These are phyloP conservation scores for Ceratocystis alfenasii DNA, from an alignment of 2,329 filamentous ascomycete genomes.

Conservation along the genomic window DNA sequence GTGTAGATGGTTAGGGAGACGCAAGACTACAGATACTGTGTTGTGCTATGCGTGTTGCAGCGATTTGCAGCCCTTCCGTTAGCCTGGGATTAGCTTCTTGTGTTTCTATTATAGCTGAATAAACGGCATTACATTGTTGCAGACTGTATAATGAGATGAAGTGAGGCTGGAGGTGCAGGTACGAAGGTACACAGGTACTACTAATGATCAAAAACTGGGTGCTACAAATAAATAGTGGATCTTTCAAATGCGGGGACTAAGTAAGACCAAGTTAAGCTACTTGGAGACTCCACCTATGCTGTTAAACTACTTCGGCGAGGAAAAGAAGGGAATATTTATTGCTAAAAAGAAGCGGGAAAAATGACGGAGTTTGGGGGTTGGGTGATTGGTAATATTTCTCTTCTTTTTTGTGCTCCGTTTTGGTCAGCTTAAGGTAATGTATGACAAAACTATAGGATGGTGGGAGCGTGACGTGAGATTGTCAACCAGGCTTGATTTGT, in stretches of 20 bases:
- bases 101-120: conserved; percentile 2
- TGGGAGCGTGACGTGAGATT: background rate
- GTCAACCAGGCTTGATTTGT: background rate
- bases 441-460: background rate
- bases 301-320: no score
- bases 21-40: background rate
- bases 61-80: background rate
- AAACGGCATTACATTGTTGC: background rate
- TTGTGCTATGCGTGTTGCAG: background rate
- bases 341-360: no score
- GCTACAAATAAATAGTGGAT: no score
- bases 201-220: no score
- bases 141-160: background rate
- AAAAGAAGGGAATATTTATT: no score
- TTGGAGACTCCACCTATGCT: no score
- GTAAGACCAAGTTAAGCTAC: no score
- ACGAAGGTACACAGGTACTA: background rate
- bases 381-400: no score
- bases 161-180: background rate
- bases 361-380: no score
- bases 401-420: no score
- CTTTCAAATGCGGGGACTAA: no score
- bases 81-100: background rate
- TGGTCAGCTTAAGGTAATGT: no score
- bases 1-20: background rate